Conservation (phyloP, 805 yeast species). For the Kuraishia hungarica region DNA sequence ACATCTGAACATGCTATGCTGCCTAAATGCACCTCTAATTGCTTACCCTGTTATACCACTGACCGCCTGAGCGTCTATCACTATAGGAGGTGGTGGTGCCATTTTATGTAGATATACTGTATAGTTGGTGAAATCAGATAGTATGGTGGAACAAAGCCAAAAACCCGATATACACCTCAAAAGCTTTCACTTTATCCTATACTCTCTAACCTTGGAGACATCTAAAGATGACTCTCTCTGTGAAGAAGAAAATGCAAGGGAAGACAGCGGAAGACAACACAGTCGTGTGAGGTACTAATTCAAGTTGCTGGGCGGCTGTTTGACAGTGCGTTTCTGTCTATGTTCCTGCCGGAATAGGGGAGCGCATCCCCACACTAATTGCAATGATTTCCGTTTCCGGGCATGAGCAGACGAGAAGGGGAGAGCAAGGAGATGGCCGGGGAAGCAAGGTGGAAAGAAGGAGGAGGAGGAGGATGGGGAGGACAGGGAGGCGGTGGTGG, state of each 20-base stretch:
- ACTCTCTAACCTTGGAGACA: not conserved
- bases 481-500: too few species aligned
- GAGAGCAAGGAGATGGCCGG: not conserved
- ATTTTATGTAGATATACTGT: constrained; percentile 10
- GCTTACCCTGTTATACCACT: constrained; percentile 62
- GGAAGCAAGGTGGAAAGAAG: not conserved
- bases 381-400: not conserved
- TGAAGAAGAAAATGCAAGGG: constrained; percentile 16
- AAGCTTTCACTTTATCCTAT: not conserved
- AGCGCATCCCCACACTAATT: not conserved
- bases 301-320: not conserved
- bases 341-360: not conserved
- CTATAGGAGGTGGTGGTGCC: constrained; percentile 62
- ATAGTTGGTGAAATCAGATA: not conserved
- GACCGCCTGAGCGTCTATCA: constrained; percentile 59
- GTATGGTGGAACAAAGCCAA: not conserved
- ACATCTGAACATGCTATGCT: too few species aligned
- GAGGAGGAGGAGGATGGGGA: too few species aligned
- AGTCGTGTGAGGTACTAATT: not conserved
- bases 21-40: not conserved
- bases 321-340: not conserved
- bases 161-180: not conserved
- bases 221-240: not conserved
- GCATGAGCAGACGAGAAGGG: not conserved
- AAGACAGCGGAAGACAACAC: constrained; percentile 5